Percentiles rank a stretch among this genome's conserved stretches.
These are phyloP conservation scores for Candida sp. DNA, from an alignment of 1,139 yeast genomes.

Conservation along the genomic window DNA sequence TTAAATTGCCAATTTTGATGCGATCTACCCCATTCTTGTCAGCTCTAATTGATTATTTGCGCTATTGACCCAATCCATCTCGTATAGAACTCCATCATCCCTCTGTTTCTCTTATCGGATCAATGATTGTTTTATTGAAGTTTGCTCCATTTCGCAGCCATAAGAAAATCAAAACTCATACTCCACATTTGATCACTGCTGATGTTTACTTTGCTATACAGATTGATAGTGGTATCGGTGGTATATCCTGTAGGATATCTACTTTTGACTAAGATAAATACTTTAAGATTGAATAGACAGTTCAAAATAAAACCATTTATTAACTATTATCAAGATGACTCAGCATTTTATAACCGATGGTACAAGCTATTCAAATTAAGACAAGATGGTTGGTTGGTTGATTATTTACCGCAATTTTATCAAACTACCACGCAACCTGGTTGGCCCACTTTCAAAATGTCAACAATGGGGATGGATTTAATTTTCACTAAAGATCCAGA, in stretches of 20 bases:
- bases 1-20: too few species aligned
- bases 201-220: background rate
- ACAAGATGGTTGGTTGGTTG: background rate
- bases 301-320: background rate
- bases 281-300: background rate
- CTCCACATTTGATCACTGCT: too few species aligned
- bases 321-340: background rate
- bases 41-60: too few species aligned
- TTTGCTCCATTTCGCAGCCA: too few species aligned
- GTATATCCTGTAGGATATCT: background rate
- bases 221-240: background rate
- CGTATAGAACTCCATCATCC: too few species aligned
- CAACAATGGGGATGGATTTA: conserved; percentile 2
- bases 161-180: too few species aligned
- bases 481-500: conserved; percentile 25
- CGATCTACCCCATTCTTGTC: too few species aligned
- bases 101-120: too few species aligned
- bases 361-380: background rate
- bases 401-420: background rate
- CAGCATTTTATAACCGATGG: background rate
- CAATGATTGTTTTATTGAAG: too few species aligned
- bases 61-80: too few species aligned
- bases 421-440: background rate
- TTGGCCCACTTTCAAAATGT: background rate
- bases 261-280: background rate